Conservation (phyloP, 768 basidiomycete species). For the Tylopilus rubrobrunneus region DNA sequence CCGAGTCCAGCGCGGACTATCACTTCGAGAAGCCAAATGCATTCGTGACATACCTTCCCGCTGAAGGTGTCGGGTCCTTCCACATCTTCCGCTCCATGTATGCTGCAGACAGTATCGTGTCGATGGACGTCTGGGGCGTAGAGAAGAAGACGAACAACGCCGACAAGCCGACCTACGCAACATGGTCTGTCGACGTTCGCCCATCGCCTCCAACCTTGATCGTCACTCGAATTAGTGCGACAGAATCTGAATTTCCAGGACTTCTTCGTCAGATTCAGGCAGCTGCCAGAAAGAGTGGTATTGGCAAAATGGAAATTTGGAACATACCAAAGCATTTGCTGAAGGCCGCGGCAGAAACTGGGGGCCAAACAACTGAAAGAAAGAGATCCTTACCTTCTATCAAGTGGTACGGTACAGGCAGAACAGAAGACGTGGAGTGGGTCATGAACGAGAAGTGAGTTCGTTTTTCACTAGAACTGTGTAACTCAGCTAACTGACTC, state of each 20-base stretch:
- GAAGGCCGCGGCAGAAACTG: slow-evolving; percentile 23
- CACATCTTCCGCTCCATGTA: slow-evolving; percentile 34
- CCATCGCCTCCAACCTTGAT: slow-evolving; percentile 34
- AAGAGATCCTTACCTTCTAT: slow-evolving; percentile 40
- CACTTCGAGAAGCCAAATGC: slow-evolving; percentile 12
- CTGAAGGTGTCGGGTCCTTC: slow-evolving; percentile 47
- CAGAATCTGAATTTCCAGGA: slow-evolving; percentile 29
- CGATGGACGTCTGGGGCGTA: slow-evolving; percentile 21
- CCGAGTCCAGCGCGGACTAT: slow-evolving; percentile 4
- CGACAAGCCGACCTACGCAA: slow-evolving; percentile 31
- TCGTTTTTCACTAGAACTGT: not conserved
- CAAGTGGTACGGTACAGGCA: slow-evolving; percentile 47
- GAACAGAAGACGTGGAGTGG: slow-evolving; percentile 37
- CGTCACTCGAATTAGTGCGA: slow-evolving; percentile 40
- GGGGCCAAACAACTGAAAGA: slow-evolving; percentile 32
- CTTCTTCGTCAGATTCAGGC: slow-evolving; percentile 35
- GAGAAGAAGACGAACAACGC: slow-evolving; percentile 4
- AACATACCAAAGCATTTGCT: slow-evolving; percentile 30
- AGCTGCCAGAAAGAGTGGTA: slow-evolving; percentile 32
- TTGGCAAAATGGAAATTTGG: slow-evolving; percentile 45
- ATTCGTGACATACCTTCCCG: slow-evolving; percentile 40
- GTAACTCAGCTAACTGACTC: not conserved
- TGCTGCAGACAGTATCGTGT: slow-evolving; percentile 7
- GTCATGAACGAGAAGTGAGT: slow-evolving; percentile 46
- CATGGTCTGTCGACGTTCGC: slow-evolving; percentile 42